These are phyloP conservation scores for Vicia sativa DNA, from an alignment of 306 rosid genomes.

Conservation along the genomic window DNA sequence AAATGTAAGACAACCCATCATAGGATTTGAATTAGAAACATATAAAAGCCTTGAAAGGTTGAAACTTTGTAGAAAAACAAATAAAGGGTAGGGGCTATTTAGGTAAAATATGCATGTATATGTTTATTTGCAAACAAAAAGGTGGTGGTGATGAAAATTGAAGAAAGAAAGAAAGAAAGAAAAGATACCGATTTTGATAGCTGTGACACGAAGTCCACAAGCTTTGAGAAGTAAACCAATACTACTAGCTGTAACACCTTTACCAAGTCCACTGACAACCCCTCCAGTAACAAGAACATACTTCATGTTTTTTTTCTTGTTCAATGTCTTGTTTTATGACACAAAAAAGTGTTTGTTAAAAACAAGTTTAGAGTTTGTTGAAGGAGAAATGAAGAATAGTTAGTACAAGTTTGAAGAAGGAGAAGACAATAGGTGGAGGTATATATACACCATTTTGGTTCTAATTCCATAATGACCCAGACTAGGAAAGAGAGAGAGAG, in stretches of 20 bases:
- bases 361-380: background rate
- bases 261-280: conserved; percentile 94
- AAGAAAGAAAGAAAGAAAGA: conserved; percentile 28
- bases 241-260: conserved; percentile 96
- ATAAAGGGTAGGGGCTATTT: background rate
- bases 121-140: background rate
- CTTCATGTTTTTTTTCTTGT: conserved; percentile 56
- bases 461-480: background rate
- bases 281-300: conserved; percentile 92
- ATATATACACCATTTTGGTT: background rate
- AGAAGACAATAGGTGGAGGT: background rate
- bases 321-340: background rate
- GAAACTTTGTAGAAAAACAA: background rate
- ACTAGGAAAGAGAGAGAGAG: background rate
- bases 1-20: conserved; percentile 29
- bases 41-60: background rate
- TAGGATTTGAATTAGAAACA: background rate
- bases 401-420: background rate
- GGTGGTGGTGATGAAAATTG: background rate
- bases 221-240: conserved; percentile 89
- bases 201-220: conserved; percentile 89
- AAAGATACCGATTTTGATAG: conserved; percentile 80
- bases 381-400: background rate
- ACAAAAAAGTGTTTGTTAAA: background rate
- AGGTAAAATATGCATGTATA: background rate